phyloP scores from a whole-genome alignment of 345 rosid species.

The Hibiscus trionum region DNA sequence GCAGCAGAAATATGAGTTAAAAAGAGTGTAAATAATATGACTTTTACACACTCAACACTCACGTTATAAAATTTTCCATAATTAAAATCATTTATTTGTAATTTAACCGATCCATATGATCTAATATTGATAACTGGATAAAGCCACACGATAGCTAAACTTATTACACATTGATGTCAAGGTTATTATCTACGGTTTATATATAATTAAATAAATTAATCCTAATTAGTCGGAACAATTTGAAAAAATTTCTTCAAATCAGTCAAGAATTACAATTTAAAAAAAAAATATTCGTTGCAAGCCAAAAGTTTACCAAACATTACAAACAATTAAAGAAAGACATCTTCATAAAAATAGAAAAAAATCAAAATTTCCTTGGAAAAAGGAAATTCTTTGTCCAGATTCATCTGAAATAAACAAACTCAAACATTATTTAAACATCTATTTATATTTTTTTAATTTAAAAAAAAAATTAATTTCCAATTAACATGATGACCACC shows the following conservation, averaged over 20 bases:
- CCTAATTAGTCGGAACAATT: background rate
- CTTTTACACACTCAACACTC: no score
- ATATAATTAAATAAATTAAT: background rate
- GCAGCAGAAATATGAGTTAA: no score
- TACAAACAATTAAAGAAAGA: background rate
- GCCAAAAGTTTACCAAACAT: background rate
- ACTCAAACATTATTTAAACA: background rate
- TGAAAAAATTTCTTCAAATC: background rate
- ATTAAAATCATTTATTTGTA: no score
- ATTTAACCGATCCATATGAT: no score
- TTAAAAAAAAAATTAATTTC: background rate
- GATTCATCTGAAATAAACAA: background rate
- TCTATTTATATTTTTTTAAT: no score
- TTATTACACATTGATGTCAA: no score
- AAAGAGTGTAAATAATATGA: no score
- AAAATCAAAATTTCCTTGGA: background rate
- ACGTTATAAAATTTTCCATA: no score
- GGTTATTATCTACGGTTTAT: no score
- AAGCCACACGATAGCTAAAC: no score
- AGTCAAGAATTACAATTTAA: background rate
- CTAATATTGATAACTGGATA: no score
- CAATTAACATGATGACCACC: background rate
- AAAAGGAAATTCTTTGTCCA: background rate
- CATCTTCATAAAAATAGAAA: background rate
- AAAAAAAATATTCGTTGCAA: background rate